A percentile compares a stretch with the other conserved stretches of the same genome.
Conservation (phyloP, 495 filamentous ascomycete species). For the Penicillium herquei region DNA sequence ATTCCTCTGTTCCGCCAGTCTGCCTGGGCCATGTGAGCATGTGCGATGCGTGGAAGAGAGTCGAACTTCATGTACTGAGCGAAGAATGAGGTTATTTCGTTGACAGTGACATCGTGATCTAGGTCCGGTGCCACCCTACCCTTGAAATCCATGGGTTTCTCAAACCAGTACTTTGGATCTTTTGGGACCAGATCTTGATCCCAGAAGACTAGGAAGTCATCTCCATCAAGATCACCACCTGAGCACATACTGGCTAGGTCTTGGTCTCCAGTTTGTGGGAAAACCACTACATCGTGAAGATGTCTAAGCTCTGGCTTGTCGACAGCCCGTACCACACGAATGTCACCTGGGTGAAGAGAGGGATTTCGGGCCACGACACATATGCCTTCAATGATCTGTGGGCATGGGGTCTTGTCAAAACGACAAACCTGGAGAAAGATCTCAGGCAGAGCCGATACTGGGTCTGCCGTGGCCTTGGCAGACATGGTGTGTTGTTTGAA, state of each 20-base stretch:
- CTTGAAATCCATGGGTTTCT: constrained; percentile 71
- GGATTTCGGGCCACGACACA: constrained; percentile 91
- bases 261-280: constrained; percentile 80
- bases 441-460: constrained; percentile 58
- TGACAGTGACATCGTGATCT: constrained; percentile 57
- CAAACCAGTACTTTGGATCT: constrained; percentile 65
- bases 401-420: constrained; percentile 48
- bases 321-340: constrained; percentile 84
- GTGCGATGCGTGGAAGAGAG: constrained; percentile 72
- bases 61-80: constrained; percentile 94
- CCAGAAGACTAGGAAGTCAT: constrained; percentile 96
- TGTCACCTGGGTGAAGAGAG: constrained; percentile 90
- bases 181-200: constrained; percentile 70
- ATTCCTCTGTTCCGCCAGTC: constrained; percentile 64
- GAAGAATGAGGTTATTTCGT: constrained; percentile 80
- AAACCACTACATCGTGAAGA: constrained; percentile 79
- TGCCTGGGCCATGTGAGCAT: constrained; percentile 76
- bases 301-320: constrained; percentile 70
- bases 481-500: constrained; percentile 16
- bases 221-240: constrained; percentile 92
- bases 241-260: constrained; percentile 92
- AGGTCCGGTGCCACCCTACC: constrained; percentile 50
- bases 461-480: too few species aligned
- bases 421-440: constrained; percentile 82
- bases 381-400: constrained; percentile 66